Evolutionary conservation across 768 basidiomycete species (phyloP), one percentile per base, ranked within the genome.

Genomic region (Leccinum ochraceum): DNA sequence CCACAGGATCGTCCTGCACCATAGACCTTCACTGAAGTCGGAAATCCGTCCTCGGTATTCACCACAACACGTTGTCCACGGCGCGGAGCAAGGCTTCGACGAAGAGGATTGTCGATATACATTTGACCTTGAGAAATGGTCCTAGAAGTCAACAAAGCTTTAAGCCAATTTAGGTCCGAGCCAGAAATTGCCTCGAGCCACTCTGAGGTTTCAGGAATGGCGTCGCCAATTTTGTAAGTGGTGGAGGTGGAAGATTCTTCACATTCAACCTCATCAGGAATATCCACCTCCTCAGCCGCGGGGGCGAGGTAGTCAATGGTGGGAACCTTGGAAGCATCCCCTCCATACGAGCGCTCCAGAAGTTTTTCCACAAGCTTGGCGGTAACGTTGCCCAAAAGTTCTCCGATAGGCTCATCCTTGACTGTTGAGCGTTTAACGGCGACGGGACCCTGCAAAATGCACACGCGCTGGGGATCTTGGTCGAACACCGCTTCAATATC

Each of bases 401-500:
- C 91, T 67, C 89, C 91, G 74, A 98, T 89, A 7, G 97, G 95
- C 75, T 96, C 94, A 69, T 99, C 94, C 75, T 94, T 96, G 69
- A 86, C 79, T 46, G 79, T 86, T 9, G 93, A 87, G 75, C 94
- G 87, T 75, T 92, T 95, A 62, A 86, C 94, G 1, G 97, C 95
- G 54, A 99, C 90, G 14, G 97, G 97, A 22, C 97, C 97, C 77
- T 97, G 95, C 56, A 99, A 85, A 67, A 99, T 96, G 71, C 94
- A 96, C 28, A 98, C 95, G 63, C 97, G 90, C 75, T 99, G 93
- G 26, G 96, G 96, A 75, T 98, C 97, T 77, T 96, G 94, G 77
- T 98, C 97, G 70, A 98, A 97, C 46, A 99, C 95, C 14, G 95
- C 96, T 62, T 98, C 97, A 64, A 98, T 95, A 73, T 99, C 97